Conservation (phyloP, 208 protist genomes). For the Crithidia expoeki region DNA sequence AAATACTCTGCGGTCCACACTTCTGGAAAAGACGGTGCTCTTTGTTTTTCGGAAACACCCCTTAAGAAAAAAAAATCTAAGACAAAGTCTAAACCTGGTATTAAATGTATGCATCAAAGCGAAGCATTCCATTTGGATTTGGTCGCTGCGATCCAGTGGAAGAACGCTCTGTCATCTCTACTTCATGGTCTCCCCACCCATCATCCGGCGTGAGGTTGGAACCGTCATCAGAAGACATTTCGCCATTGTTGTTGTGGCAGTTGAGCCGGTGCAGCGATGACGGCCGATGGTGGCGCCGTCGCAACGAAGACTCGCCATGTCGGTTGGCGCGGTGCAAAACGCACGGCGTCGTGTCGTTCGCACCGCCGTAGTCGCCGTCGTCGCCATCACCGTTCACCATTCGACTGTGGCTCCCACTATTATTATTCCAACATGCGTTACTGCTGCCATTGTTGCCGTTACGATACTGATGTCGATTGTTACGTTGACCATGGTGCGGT, state of each 20-base stretch:
- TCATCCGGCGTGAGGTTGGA: constrained; percentile 5
- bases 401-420: not conserved
- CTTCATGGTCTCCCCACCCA: not conserved
- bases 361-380: no score
- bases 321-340: constrained; percentile 1
- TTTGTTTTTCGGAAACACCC: no score
- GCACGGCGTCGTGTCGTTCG: constrained; percentile 2
- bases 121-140: constrained; percentile 16
- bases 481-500: not conserved
- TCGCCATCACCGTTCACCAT: constrained; percentile 1
- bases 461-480: not conserved
- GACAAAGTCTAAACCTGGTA: not conserved
- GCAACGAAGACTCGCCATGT: constrained; percentile 11
- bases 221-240: not conserved
- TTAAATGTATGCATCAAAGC: constrained; percentile 51
- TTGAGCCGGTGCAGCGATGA: not conserved
- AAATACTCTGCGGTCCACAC: no score
- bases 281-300: constrained; percentile 4
- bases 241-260: not conserved
- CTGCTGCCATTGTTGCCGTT: no score
- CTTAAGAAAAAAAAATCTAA: no score
- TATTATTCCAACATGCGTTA: no score
- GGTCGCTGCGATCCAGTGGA: constrained; percentile 21
- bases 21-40: no score
- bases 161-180: constrained; percentile 11